phyloP scores from a whole-genome alignment of 805 yeast genomes.

The Nakazawaea laoshanensis region DNA sequence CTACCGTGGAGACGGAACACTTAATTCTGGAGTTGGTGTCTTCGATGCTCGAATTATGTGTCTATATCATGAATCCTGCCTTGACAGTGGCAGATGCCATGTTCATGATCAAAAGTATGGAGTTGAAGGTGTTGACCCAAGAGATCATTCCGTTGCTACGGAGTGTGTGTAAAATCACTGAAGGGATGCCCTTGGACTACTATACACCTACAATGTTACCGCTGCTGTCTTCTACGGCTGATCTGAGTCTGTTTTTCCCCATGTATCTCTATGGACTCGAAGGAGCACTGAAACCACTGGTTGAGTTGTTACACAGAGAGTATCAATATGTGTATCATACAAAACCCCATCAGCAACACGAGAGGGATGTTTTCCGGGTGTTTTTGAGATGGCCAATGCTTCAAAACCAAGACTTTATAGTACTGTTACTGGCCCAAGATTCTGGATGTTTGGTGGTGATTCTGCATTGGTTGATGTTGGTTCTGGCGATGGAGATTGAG shows the following conservation, averaged over 20 bases:
- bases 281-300: not conserved
- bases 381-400: slow-evolving; percentile 8
- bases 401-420: not conserved
- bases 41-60: slow-evolving; percentile 1
- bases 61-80: not conserved
- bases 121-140: not conserved
- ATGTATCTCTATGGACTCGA: not conserved
- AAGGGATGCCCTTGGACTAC: not conserved
- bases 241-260: too few relatives aligned
- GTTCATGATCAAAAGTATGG: not conserved
- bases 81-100: slow-evolving; percentile 4
- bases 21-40: slow-evolving; percentile 2
- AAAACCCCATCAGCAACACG: not conserved
- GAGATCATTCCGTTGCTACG: not conserved
- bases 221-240: too few relatives aligned
- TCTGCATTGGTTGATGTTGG: slow-evolving; percentile 7
- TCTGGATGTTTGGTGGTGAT: slow-evolving; percentile 4
- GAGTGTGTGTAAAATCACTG: not conserved
- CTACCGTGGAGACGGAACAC: not conserved
- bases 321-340: slow-evolving; percentile 16
- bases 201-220: slow-evolving; percentile 1
- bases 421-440: slow-evolving; percentile 1
- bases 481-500: not conserved
- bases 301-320: slow-evolving; percentile 19
- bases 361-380: slow-evolving; percentile 1